phyloP scores from a whole-genome alignment of 164 flowering plant genomes.

The Dillenia turbinata region DNA sequence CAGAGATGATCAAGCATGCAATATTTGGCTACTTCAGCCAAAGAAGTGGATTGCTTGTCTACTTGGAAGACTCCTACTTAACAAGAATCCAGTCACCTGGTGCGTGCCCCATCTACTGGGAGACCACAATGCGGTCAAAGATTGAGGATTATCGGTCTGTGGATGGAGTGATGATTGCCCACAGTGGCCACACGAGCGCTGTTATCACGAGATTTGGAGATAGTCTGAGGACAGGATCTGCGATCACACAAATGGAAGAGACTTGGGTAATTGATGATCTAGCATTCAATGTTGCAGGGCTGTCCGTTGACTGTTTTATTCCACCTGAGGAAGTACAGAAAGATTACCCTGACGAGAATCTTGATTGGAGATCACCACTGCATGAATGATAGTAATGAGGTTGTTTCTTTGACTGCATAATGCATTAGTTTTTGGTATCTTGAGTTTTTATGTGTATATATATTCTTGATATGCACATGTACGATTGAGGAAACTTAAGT shows the following conservation, averaged over 20 bases:
- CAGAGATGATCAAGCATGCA: constrained; percentile 83
- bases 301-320: constrained; percentile 68
- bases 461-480: no score
- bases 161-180: constrained; percentile 75
- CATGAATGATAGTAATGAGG: constrained; percentile 8
- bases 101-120: constrained; percentile 68
- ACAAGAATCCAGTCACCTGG: constrained; percentile 76
- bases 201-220: constrained; percentile 70
- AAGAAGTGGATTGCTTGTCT: constrained; percentile 61
- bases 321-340: constrained; percentile 61
- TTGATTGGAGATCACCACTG: constrained; percentile 33
- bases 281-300: constrained; percentile 69
- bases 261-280: constrained; percentile 72
- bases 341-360: constrained; percentile 20
- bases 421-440: no score
- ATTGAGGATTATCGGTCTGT: constrained; percentile 59
- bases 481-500: no score
- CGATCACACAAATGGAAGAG: constrained; percentile 67
- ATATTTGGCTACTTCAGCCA: constrained; percentile 80
- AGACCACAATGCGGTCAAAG: constrained; percentile 63
- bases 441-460: no score
- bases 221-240: constrained; percentile 45
- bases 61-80: constrained; percentile 69
- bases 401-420: no score
- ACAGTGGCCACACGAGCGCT: constrained; percentile 62